Conservation (phyloP, 805 yeast species). For the Maudiozyma pseudohumilis region DNA sequence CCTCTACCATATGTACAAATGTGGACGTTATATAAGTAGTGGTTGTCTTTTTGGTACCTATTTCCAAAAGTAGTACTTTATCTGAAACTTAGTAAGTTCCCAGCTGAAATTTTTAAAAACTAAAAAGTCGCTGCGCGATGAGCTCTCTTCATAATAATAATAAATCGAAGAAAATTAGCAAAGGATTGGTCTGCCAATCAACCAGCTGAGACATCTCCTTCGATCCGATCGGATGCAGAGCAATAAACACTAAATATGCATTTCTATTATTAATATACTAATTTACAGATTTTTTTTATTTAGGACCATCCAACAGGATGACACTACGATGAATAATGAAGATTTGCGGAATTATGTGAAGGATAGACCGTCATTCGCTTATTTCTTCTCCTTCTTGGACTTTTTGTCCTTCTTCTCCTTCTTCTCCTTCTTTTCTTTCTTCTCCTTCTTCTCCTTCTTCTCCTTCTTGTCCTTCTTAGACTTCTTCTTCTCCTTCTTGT, state of each 20-base stretch:
- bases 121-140: not conserved
- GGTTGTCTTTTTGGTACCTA: too few species aligned
- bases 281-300: slow-evolving; percentile 14
- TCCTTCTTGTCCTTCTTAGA: slow-evolving; percentile 28
- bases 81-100: too few species aligned
- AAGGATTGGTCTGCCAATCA: too few species aligned
- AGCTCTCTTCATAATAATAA: too few species aligned
- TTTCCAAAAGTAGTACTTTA: too few species aligned
- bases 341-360: not conserved
- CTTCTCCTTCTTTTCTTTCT: slow-evolving; percentile 20
- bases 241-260: not conserved
- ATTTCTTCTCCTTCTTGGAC: slow-evolving; percentile 28
- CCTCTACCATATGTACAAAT: too few species aligned
- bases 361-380: not conserved
- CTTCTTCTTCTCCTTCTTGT: slow-evolving; percentile 29
- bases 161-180: too few species aligned
- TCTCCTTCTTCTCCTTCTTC: slow-evolving; percentile 29
- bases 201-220: not conserved
- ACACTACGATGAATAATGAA: not conserved
- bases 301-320: too few species aligned
- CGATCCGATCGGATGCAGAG: not conserved
- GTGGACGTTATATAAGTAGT: too few species aligned
- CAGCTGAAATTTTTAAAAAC: not conserved
- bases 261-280: slow-evolving; percentile 8
- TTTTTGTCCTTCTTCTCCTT: slow-evolving; percentile 29